phyloP scores from a whole-genome alignment of 2,329 filamentous ascomycete genomes.

The Coniochaeta sp. region DNA sequence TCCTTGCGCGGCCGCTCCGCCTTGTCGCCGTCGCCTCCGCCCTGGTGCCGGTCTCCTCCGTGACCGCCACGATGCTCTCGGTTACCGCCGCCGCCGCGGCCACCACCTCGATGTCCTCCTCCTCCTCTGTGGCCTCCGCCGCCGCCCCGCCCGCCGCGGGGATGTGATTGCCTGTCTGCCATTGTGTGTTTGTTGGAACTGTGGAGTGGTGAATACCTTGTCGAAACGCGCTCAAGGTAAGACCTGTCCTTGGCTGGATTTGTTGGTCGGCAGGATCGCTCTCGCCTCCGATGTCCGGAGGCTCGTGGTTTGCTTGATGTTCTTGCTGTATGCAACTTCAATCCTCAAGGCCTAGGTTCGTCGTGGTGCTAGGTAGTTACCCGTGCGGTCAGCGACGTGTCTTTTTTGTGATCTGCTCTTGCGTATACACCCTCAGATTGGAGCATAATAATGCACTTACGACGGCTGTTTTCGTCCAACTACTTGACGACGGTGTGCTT shows the following conservation, averaged over 20 bases:
- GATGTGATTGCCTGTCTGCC: neutral
- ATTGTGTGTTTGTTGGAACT: neutral
- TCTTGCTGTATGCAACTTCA: too few relatives aligned
- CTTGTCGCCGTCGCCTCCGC: constrained; percentile 33
- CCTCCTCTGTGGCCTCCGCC: constrained; percentile 39
- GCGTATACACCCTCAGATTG: neutral
- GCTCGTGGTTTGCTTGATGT: neutral
- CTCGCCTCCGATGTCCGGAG: neutral
- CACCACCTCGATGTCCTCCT: constrained; percentile 32
- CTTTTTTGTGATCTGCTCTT: neutral
- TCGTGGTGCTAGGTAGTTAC: neutral
- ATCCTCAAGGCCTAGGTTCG: neutral
- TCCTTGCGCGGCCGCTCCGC: constrained; percentile 92
- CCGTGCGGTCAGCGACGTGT: neutral
- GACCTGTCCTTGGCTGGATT: neutral
- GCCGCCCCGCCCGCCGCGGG: constrained; percentile 6
- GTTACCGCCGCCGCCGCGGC: constrained; percentile 32
- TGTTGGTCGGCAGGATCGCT: neutral
- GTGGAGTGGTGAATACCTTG: neutral
- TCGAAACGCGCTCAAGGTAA: neutral
- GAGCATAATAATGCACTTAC: neutral
- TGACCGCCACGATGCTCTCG: constrained; percentile 28
- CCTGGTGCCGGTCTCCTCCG: constrained; percentile 32
- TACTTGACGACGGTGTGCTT: neutral
- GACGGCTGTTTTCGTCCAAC: neutral